These are phyloP conservation scores for Paratrypanosoma confusum DNA, from an alignment of 208 protist genomes.

Conservation along the genomic window DNA sequence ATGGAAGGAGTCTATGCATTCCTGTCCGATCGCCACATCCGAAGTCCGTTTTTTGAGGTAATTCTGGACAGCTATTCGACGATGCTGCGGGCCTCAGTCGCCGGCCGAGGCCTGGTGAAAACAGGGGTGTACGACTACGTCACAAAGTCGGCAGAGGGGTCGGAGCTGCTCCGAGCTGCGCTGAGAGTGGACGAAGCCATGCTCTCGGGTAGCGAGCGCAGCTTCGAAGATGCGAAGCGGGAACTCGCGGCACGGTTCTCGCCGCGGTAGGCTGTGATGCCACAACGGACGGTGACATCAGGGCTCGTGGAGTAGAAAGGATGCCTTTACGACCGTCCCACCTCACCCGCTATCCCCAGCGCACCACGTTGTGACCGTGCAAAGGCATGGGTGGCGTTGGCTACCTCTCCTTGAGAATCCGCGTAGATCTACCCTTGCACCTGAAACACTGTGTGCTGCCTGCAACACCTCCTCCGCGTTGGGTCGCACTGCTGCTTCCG, in stretches of 20 bases:
- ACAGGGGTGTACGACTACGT: slow-evolving; percentile 44
- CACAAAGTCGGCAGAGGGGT: slow-evolving; percentile 2
- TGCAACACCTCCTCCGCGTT: too few relatives aligned
- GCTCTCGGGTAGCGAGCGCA: slow-evolving; percentile 44
- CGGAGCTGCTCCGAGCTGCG: slow-evolving; percentile 30
- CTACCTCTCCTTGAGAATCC: too few relatives aligned
- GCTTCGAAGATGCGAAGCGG: slow-evolving; percentile 45
- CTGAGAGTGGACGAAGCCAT: slow-evolving; percentile 56
- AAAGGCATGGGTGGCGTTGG: too few relatives aligned
- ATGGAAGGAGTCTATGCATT: slow-evolving; percentile 55
- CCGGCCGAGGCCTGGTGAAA: slow-evolving; percentile 57
- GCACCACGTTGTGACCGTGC: too few relatives aligned
- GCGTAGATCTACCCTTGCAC: too few relatives aligned
- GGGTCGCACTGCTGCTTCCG: too few relatives aligned
- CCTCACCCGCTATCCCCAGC: too few relatives aligned
- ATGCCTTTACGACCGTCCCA: too few relatives aligned
- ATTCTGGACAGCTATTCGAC: slow-evolving; percentile 82
- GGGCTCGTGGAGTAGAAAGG: too few relatives aligned
- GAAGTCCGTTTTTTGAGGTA: slow-evolving; percentile 66
- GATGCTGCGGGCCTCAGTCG: slow-evolving; percentile 51
- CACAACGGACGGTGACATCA: too few relatives aligned
- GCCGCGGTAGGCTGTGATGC: too few relatives aligned
- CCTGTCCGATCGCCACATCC: slow-evolving; percentile 15
- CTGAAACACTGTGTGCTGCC: too few relatives aligned
- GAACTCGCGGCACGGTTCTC: slow-evolving; percentile 34